Base-by-base conservation (phyloP, 352 stramenopile genomes). In the Phytophthora syringae region DNA sequence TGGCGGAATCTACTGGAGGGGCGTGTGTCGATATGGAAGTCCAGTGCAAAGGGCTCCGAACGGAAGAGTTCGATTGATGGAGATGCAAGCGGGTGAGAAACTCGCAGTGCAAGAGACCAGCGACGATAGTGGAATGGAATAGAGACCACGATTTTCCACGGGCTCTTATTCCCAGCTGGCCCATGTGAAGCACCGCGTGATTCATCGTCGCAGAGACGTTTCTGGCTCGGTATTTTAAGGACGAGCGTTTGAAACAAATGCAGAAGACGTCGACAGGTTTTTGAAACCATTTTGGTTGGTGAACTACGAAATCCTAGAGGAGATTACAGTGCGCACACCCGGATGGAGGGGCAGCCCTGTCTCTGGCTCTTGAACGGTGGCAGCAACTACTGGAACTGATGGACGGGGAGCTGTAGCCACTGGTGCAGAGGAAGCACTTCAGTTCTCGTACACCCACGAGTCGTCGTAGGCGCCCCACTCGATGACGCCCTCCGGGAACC, bases 401-500 rank as follows among this genome's bases (percentile, higher is more conserved):
- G 34, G 15, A 25, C n/a, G n/a, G n/a, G n/a, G n/a, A 32, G 27
- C 27, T 32, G 9, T 5, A 32, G 56, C 25, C 16, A 15, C 37
- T 16, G 36, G 5, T 43, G 22, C 9, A 16, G 28, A 25, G 22
- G 10, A 32, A 30, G 32, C 20, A 30, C 27, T 72, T 82, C 89
- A 94, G 59, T 92, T 94, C 72, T 99, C 97, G 88, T 99, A 99
- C 59, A 99, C 88, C 97, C 97, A 99, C 57, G 94, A 77, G 65
- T 94, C 81, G 74, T 96, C 94, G 61, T 75, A 87, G 39, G 93
- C 85, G 77, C 77, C 79, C 88, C 94, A 99, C 64, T 98, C 88
- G 37, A 79, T 79, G 55, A 98, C 64, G 58, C 96, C 97, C 67
- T 97, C 87, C 15, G 88, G 89, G 89, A 99, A 99, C 98, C 98